These are phyloP conservation scores for Ophiostoma fasciatum DNA, from an alignment of 2,329 filamentous ascomycete genomes.

Conservation along the genomic window DNA sequence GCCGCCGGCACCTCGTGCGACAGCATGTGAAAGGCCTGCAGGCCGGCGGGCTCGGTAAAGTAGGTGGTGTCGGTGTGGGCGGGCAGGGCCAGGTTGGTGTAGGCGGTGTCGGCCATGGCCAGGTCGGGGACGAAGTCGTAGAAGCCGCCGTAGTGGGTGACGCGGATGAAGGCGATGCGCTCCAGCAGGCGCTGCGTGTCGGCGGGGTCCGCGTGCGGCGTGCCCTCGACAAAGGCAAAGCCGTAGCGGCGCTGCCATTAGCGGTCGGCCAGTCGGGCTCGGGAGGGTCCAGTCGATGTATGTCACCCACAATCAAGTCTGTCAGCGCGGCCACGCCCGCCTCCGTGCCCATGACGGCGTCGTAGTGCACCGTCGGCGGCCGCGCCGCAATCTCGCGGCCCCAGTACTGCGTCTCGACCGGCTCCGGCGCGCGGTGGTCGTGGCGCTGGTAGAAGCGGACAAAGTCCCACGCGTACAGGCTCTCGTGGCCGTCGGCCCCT, in stretches of 20 bases:
- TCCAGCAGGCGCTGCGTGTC: slow-evolving; percentile 62
- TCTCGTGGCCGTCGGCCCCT: slow-evolving; percentile 44
- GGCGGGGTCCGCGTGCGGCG: slow-evolving; percentile 48
- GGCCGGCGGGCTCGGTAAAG: slow-evolving; percentile 78
- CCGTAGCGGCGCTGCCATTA: slow-evolving; percentile 45
- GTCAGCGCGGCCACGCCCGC: slow-evolving; percentile 45
- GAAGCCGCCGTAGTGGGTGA: slow-evolving; percentile 75
- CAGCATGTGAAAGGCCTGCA: slow-evolving; percentile 86
- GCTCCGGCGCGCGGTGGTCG: slow-evolving; percentile 19
- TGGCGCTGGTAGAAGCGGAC: slow-evolving; percentile 31
- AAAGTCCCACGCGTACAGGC: slow-evolving; percentile 51
- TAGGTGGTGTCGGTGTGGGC: slow-evolving; percentile 94
- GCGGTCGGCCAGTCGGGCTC: neutral
- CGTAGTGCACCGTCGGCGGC: slow-evolving; percentile 45
- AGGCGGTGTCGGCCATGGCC: slow-evolving; percentile 77
- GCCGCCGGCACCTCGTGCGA: slow-evolving; percentile 49
- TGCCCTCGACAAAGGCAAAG: slow-evolving; percentile 61
- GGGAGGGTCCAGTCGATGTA: neutral
- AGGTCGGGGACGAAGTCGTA: slow-evolving; percentile 82
- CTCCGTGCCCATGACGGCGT: slow-evolving; percentile 41
- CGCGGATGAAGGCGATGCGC: slow-evolving; percentile 71
- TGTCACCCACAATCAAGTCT: slow-evolving; percentile 32
- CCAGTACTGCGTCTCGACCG: slow-evolving; percentile 18
- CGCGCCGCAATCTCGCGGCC: slow-evolving; percentile 21
- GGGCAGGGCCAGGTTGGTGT: slow-evolving; percentile 69